These are phyloP conservation scores for Apiosordaria backusii DNA, from an alignment of 495 filamentous ascomycete genomes.

Conservation along the genomic window DNA sequence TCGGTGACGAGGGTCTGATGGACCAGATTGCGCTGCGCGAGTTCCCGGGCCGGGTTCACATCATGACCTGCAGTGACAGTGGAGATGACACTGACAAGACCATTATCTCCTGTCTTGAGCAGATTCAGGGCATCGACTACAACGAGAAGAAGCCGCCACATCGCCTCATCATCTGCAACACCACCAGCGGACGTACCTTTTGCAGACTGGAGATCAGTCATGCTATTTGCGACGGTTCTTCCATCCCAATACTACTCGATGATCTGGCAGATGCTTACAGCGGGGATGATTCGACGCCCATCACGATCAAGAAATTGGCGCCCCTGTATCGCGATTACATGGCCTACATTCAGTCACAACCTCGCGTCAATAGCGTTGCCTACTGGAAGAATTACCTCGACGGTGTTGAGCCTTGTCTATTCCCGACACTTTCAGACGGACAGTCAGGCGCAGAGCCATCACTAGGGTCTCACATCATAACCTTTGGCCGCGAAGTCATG, in stretches of 20 bases:
- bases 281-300: not conserved
- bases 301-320: constrained; percentile 2
- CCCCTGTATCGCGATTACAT: constrained; percentile 23
- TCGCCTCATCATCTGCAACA: constrained; percentile 35
- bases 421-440: constrained; percentile 26
- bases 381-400: constrained; percentile 28
- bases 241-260: constrained; percentile 20
- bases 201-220: constrained; percentile 53
- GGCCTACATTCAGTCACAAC: constrained; percentile 40
- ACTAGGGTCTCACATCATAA: constrained; percentile 18
- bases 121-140: constrained; percentile 13
- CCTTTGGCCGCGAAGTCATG: constrained; percentile 2
- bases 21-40: constrained; percentile 25
- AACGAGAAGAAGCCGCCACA: constrained; percentile 42
- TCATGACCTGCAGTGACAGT: constrained; percentile 43
- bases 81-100: constrained; percentile 15
- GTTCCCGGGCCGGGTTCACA: constrained; percentile 33
- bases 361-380: constrained; percentile 42
- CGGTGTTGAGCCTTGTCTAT: constrained; percentile 28
- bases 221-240: constrained; percentile 24
- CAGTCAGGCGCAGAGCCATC: constrained; percentile 4
- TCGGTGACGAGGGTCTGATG: constrained; percentile 24
- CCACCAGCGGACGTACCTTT: constrained; percentile 23
- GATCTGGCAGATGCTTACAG: constrained; percentile 13
- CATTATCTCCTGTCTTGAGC: not conserved